A percentile compares a stretch with the other conserved stretches of the same genome.
Conservation (phyloP, 1,139 yeast species). For the Magnusiomyces ingens region DNA sequence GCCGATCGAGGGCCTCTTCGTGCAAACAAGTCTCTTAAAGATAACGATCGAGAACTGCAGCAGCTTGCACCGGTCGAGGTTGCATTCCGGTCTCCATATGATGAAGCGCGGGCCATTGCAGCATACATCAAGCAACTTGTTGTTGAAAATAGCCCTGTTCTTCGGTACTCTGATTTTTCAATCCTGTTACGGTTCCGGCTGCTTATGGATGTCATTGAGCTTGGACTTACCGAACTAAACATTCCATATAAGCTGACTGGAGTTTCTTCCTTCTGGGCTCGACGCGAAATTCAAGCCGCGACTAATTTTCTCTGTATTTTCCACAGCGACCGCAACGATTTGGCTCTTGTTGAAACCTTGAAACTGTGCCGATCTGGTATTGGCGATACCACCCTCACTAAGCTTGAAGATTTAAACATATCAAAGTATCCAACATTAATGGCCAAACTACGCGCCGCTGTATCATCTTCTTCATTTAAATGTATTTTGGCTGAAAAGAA, state of each 20-base stretch:
- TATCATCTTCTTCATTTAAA: too few species aligned
- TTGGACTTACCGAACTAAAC: slow-evolving; percentile 44
- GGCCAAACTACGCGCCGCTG: slow-evolving; percentile 1
- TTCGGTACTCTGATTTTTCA: slow-evolving; percentile 55
- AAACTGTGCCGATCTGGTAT: slow-evolving; percentile 37
- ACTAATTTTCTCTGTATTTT: slow-evolving; percentile 60
- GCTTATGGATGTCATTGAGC: slow-evolving; percentile 56
- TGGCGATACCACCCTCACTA: not conserved
- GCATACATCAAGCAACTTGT: slow-evolving; percentile 41
- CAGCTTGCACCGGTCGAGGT: slow-evolving; percentile 25
- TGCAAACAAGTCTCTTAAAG: too few species aligned
- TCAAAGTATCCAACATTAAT: not conserved
- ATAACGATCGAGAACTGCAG: too few species aligned
- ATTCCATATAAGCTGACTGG: slow-evolving; percentile 53
- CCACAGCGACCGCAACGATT: slow-evolving; percentile 45
- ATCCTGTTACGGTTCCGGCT: slow-evolving; percentile 59
- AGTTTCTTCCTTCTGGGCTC: slow-evolving; percentile 11
- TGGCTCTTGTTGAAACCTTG: slow-evolving; percentile 53
- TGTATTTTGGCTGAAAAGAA: not conserved
- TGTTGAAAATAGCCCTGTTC: slow-evolving; percentile 22
- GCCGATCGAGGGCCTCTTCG: slow-evolving; percentile 11
- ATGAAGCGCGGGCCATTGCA: slow-evolving; percentile 56
- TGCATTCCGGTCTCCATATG: slow-evolving; percentile 36
- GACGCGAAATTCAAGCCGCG: slow-evolving; percentile 27
- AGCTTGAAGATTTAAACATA: not conserved